A percentile compares a stretch with the other conserved stretches of the same genome.
phyloP scores from a whole-genome alignment of 768 basidiomycete genomes.

The Hygrocybe coccinea region DNA sequence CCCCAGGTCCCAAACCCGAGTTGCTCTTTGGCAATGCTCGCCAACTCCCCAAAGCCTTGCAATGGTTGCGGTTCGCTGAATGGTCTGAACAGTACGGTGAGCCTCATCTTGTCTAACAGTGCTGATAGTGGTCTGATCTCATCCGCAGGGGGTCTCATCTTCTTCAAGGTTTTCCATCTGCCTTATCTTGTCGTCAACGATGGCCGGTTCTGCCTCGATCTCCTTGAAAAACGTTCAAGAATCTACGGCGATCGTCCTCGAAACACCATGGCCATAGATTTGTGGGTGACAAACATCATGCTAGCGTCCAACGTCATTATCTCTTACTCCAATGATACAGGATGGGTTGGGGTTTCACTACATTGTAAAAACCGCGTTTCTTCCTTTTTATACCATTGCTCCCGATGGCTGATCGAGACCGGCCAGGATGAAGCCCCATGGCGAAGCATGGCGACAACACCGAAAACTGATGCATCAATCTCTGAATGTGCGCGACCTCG shows the following conservation, averaged over 20 bases:
- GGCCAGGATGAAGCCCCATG: too few species aligned
- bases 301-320: not conserved
- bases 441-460: too few species aligned
- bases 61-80: constrained; percentile 37
- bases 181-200: constrained; percentile 47
- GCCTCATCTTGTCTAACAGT: not conserved
- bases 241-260: constrained; percentile 53
- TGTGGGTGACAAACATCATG: constrained; percentile 29
- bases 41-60: constrained; percentile 39
- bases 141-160: constrained; percentile 48
- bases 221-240: constrained; percentile 51
- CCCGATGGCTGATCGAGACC: too few species aligned
- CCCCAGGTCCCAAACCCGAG: constrained; percentile 48
- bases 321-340: constrained; percentile 14
- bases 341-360: constrained; percentile 30
- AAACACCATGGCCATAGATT: constrained; percentile 46
- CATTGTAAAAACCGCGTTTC: too few species aligned
- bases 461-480: too few species aligned
- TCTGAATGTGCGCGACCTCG: too few species aligned
- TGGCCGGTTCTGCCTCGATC: constrained; percentile 41
- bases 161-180: constrained; percentile 47
- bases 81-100: constrained; percentile 42
- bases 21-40: constrained; percentile 52
- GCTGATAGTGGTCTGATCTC: not conserved
- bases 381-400: too few species aligned